These are phyloP conservation scores for Aspergillus ustus DNA, from an alignment of 2,329 filamentous ascomycete species.

Conservation along the genomic window DNA sequence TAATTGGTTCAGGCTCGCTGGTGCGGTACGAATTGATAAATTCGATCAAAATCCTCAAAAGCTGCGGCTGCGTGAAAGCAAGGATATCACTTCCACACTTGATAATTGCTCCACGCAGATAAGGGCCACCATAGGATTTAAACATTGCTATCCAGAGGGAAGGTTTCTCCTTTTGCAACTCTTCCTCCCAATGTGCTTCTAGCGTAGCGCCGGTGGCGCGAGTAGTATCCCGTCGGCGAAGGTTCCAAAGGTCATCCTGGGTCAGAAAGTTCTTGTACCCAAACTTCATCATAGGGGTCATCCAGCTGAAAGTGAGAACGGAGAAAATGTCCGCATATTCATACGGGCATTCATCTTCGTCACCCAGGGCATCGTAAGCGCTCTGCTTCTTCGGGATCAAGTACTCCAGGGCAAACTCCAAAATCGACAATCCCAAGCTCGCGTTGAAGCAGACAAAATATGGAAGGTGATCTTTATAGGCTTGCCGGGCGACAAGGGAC, in stretches of 20 bases:
- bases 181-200: conserved; percentile 73
- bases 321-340: conserved; percentile 96
- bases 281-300: conserved; percentile 96
- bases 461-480: conserved; percentile 67
- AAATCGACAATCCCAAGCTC: conserved; percentile 69
- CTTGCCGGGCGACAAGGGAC: conserved; percentile 78
- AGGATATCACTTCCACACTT: conserved; percentile 87
- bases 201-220: conserved; percentile 72
- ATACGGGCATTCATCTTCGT: conserved; percentile 69
- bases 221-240: conserved; percentile 80
- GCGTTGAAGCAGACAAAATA: conserved; percentile 80
- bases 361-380: conserved; percentile 69
- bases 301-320: conserved; percentile 92
- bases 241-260: conserved; percentile 93
- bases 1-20: conserved; percentile 71
- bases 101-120: conserved; percentile 79
- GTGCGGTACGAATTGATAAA: conserved; percentile 79
- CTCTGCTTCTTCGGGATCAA: conserved; percentile 79
- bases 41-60: conserved; percentile 79
- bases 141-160: conserved; percentile 88
- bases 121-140: conserved; percentile 82
- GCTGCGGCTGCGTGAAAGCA: conserved; percentile 87
- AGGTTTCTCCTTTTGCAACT: conserved; percentile 75
- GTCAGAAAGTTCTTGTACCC: conserved; percentile 92
- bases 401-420: conserved; percentile 82